Conservation (phyloP, 2,329 filamentous ascomycete species). For the Monosporascus ibericus region DNA sequence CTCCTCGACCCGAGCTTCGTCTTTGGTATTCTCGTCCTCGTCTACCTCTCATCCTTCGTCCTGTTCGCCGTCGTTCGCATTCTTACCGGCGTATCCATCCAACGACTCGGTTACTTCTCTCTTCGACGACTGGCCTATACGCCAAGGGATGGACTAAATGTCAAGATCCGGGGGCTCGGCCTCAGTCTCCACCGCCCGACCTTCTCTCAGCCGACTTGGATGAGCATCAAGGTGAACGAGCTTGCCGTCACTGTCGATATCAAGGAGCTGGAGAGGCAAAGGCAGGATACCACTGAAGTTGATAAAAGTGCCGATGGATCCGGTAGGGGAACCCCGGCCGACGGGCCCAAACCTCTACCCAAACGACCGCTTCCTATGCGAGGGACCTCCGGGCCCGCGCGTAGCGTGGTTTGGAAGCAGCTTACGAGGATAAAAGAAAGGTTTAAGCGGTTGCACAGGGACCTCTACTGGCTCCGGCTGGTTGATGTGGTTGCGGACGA, state of each 20-base stretch:
- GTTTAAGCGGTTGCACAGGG: constrained; percentile 79
- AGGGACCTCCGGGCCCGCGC: constrained; percentile 28
- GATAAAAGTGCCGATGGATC: constrained; percentile 22
- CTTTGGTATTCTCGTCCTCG: constrained; percentile 75
- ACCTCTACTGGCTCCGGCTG: constrained; percentile 82
- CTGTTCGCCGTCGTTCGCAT: constrained; percentile 90
- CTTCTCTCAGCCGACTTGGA: constrained; percentile 94
- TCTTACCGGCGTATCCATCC: constrained; percentile 89
- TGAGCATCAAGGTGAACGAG: constrained; percentile 84
- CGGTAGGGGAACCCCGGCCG: constrained; percentile 10
- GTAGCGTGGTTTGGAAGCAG: constrained; percentile 73
- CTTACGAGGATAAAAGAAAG: constrained; percentile 75
- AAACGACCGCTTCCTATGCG: constrained; percentile 24
- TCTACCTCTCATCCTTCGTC: constrained; percentile 89
- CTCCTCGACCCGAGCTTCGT: constrained; percentile 73
- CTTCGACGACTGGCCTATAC: constrained; percentile 86
- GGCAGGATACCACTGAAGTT: constrained; percentile 26
- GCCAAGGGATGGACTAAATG: constrained; percentile 77
- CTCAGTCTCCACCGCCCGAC: constrained; percentile 87
- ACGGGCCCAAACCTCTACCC: constrained; percentile 17
- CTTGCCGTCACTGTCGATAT: constrained; percentile 79
- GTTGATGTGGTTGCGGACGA: constrained; percentile 84
- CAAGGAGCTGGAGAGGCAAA: constrained; percentile 52
- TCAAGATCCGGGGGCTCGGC: constrained; percentile 85
- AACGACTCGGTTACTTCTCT: constrained; percentile 88